Base-by-base conservation (phyloP, 352 stramenopile genomes). In the Globisporangium carolinianum region DNA sequence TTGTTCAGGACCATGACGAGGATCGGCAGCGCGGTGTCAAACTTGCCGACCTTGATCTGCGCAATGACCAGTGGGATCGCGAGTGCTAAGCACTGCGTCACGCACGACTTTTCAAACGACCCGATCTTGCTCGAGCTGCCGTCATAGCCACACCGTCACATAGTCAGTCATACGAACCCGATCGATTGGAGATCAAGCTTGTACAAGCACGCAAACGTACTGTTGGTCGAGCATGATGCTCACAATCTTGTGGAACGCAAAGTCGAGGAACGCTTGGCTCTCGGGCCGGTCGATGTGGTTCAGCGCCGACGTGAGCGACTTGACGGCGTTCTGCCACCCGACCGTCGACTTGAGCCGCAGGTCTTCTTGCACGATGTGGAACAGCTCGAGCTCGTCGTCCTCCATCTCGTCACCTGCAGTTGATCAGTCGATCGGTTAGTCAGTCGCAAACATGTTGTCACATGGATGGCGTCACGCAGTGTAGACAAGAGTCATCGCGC, bases 181-280 rank as follows among this genome's bases (percentile, higher is more conserved):
- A 32, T 32, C 24, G 2, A 32, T 32, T 3, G 24, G 24, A 32
- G 24, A 1, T 32, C 24, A 32, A 32, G 24, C 24, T 32, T 32
- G 24, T 32, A 62, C 35, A 24, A 48, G 43, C 6, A 52, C 50
- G 2, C 47, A 63, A 24, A 88, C 82, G 63, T 75, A 95, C 86
- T 94, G 81, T 60, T 95, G 86, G 53, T 95, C 86, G 15, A 95
- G 73, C 86, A 95, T 95, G 61, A 95, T 95, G 71, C 80, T 90
- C 51, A 93, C 63, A 62, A 95, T 89, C 62, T 87, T 83, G 45
- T 60, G 51, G 62, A 95, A 94, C 24, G 80, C 80, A 38, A 80
- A 76, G 46, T 91, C 76, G 45, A 95, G 63, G 45, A 94, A 95
- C 7, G 61, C 69, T 62, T 93, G 81, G 51, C 75, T 91, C 61